These are phyloP conservation scores for Epicoccum sorghinum DNA, from an alignment of 2,329 filamentous ascomycete species.

Conservation along the genomic window DNA sequence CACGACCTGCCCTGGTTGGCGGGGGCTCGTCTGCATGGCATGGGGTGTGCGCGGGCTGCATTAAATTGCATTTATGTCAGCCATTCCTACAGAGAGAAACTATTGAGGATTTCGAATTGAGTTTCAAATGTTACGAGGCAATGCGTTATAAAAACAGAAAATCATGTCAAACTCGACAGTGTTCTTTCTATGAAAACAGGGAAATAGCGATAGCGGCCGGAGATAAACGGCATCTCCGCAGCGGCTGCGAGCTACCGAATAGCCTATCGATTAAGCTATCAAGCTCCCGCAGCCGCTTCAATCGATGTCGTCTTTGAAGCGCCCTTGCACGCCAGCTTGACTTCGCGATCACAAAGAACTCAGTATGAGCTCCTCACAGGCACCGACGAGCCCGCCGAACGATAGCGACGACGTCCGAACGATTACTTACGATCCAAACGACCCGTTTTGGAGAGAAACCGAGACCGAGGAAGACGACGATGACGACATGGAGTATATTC, in stretches of 20 bases:
- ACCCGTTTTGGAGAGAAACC: slow-evolving; percentile 43
- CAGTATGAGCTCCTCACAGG: slow-evolving; percentile 36
- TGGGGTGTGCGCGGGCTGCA: too few species aligned
- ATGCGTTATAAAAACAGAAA: too few species aligned
- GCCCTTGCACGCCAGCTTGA: background rate
- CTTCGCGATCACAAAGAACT: background rate
- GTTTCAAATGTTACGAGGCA: too few species aligned
- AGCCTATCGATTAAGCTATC: slow-evolving; percentile 15
- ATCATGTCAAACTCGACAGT: too few species aligned
- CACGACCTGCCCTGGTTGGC: too few species aligned
- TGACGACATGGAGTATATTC: slow-evolving; percentile 60
- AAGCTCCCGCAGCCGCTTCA: slow-evolving; percentile 4
- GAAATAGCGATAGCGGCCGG: slow-evolving; percentile 1
- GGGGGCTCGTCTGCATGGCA: too few species aligned
- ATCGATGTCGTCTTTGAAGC: slow-evolving; percentile 11
- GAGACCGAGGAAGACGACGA: slow-evolving; percentile 52
- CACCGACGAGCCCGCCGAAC: slow-evolving; percentile 29
- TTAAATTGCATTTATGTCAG: too few species aligned
- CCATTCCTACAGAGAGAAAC: too few species aligned
- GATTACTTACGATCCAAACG: slow-evolving; percentile 40
- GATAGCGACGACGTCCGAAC: slow-evolving; percentile 35
- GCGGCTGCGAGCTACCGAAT: slow-evolving; percentile 7
- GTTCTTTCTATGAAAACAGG: background rate
- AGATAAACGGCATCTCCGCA: slow-evolving; percentile 8
- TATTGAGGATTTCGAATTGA: too few species aligned